Evolutionary conservation across 108 stramenopile species (phyloP), one percentile per base, ranked within the genome.

Genomic region (Cyclotella cryptica): DNA sequence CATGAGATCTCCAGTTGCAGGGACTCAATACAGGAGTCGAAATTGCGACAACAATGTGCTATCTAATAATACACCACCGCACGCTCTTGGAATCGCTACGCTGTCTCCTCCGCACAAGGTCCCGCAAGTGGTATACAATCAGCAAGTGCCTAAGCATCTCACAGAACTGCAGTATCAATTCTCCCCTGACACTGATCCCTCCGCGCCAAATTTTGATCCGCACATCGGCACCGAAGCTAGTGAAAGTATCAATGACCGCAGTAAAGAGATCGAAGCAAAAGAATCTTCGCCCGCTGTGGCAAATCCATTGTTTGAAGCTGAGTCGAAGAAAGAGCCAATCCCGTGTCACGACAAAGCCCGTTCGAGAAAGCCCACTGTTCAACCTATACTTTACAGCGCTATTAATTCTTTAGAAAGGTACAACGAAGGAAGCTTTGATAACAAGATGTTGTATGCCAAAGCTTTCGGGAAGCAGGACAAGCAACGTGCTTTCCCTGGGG

Each of bases 341-440:
- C 55, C 55, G 2, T 57, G 55, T 57, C n/a, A 24, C 24, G 55
- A 57, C 24, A 57, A 57, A 24, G 21, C 12, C 41, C 66, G 58
- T 21, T 26, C 66, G 30, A 39, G 39, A 61, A 67, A 72, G 63
- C 45, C 39, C 57, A 26, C 78, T 62, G 26, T 78, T 3, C 71
- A 73, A 30, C 84, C 81, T 29, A 51, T 77, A n/a, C 39, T 88
- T 42, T 93, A 93, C 52, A 90, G 90, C 68, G 92, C 92, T 41
- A 89, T 93, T 70, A 90, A 87, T 43, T 88, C 87, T 26, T 59
- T 93, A 24, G 92, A 93, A 79, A 82, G 70, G 22, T 71, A 77
- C 26, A 88, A 86, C 62, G 63, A 71, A 26, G 77, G 75, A 13
- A 87, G 86, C 49, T 75, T 86, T 61, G 72, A 80, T 30, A 73